A percentile compares a stretch with the other conserved stretches of the same genome.
Evolutionary conservation across 1,284 basidiomycete genomes (phyloP).

Genomic region (Fomitiporia mediterranea): DNA sequence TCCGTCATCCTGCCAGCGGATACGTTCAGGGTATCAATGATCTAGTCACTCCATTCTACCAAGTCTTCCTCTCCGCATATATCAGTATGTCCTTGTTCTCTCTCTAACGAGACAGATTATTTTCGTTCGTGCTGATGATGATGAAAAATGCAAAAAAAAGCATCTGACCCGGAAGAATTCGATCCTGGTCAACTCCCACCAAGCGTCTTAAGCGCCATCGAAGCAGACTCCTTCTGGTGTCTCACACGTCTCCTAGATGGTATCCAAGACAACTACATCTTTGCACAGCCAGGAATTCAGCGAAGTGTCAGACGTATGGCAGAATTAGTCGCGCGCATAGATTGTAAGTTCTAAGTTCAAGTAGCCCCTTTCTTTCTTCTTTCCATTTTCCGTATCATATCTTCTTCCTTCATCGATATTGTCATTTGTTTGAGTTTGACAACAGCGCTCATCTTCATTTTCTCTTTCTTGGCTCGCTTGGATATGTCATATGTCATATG

Average conservation of each 20-base stretch:
- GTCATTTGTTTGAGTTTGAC: no score
- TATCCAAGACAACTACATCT: conserved; percentile 97
- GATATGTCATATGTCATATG: no score
- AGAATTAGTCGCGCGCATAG: conserved; percentile 87
- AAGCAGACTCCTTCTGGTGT: conserved; percentile 97
- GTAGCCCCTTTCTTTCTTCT: background rate
- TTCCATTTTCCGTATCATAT: conserved; percentile 38
- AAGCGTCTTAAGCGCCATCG: conserved; percentile 73
- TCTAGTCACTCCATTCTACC: conserved; percentile 91
- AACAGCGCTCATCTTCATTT: background rate
- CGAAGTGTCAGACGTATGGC: conserved; percentile 89
- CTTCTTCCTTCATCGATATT: background rate
- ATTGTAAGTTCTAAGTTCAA: conserved; percentile 70
- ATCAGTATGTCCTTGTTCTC: conserved; percentile 58
- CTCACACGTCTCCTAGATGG: conserved; percentile 89
- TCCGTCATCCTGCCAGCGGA: conserved; percentile 92
- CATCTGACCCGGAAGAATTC: conserved; percentile 83
- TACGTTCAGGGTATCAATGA: conserved; percentile 99
- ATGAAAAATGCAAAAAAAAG: conserved; percentile 45
- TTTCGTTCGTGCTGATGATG: conserved; percentile 15
- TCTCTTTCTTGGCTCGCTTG: no score
- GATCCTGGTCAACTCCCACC: conserved; percentile 74
- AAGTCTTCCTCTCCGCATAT: conserved; percentile 89
- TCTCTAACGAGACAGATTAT: conserved; percentile 1
- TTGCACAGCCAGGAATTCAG: conserved; percentile 91